Percentiles rank a stretch among this genome's conserved stretches.
Conservation (phyloP, 192 early-diverging fungal genomes). For the Coemansia sp. region DNA sequence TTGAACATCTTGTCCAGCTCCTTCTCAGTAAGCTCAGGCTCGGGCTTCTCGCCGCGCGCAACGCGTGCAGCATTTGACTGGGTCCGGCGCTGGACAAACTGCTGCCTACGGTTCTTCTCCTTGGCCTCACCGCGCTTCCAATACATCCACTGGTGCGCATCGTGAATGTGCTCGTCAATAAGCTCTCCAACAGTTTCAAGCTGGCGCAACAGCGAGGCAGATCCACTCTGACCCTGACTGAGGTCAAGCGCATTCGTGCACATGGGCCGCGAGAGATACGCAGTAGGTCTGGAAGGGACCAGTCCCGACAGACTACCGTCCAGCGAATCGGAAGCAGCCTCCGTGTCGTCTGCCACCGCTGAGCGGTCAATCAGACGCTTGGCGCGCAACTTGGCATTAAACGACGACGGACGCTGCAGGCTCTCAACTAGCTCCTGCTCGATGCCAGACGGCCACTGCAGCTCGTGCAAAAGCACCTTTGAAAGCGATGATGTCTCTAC, state of each 20-base stretch:
- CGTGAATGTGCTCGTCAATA: slow-evolving; percentile 87
- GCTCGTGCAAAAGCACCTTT: slow-evolving; percentile 71
- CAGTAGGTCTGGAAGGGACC: slow-evolving; percentile 33
- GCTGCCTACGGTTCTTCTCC: slow-evolving; percentile 78
- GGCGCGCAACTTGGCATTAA: slow-evolving; percentile 60
- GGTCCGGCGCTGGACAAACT: slow-evolving; percentile 61
- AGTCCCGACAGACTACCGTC: slow-evolving; percentile 51
- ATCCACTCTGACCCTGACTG: slow-evolving; percentile 41
- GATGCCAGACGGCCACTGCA: slow-evolving; percentile 56
- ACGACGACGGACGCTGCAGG: slow-evolving; percentile 57
- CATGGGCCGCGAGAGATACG: slow-evolving; percentile 58
- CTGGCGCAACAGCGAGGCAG: slow-evolving; percentile 34
- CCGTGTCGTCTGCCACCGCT: slow-evolving; percentile 60
- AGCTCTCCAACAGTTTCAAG: slow-evolving; percentile 84
- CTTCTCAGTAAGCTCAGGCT: slow-evolving; percentile 74
- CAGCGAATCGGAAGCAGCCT: slow-evolving; percentile 23
- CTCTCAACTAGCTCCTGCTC: slow-evolving; percentile 68
- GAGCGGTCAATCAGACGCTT: slow-evolving; percentile 61
- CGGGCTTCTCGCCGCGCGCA: slow-evolving; percentile 63
- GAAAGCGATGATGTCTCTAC: slow-evolving; percentile 83
- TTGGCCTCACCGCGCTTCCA: slow-evolving; percentile 91
- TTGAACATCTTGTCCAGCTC: slow-evolving; percentile 63
- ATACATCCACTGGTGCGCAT: slow-evolving; percentile 88
- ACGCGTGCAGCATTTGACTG: slow-evolving; percentile 72
- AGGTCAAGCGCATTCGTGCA: slow-evolving; percentile 73